Conservation (phyloP, 306 rosid genomes). For the Parietaria judaica region DNA sequence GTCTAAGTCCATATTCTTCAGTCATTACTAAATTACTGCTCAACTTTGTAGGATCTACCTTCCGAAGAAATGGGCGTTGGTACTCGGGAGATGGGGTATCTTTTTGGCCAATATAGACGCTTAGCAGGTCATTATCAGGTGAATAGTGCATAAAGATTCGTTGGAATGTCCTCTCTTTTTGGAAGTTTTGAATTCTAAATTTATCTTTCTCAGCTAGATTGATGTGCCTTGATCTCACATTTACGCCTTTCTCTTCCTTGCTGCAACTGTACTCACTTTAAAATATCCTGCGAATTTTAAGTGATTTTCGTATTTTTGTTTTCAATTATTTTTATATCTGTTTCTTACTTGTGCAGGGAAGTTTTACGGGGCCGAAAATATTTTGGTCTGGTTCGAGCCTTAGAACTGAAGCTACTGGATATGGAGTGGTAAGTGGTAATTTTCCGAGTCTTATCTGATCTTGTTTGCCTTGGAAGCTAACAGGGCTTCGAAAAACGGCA, state of each 20-base stretch:
- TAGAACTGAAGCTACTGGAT: conserved; percentile 98
- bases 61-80: conserved; percentile 99
- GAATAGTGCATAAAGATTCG: background rate
- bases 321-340: conserved; percentile 18
- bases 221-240: background rate
- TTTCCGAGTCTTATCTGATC: conserved; percentile 10
- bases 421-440: conserved; percentile 71
- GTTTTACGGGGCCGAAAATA: conserved; percentile 97
- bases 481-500: conserved; percentile 35
- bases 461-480: conserved; percentile 12
- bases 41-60: conserved; percentile 71
- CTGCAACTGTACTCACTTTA: background rate
- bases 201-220: no score
- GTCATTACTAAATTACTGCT: conserved; percentile 26
- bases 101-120: conserved; percentile 96
- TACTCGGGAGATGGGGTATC: conserved; percentile 98
- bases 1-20: conserved; percentile 9
- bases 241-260: background rate
- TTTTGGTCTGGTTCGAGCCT: conserved; percentile 99
- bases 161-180: background rate
- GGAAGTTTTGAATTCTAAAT: background rate
- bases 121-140: conserved; percentile 97
- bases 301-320: conserved; percentile 21
- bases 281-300: conserved; percentile 13
- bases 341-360: conserved; percentile 86